Conservation (phyloP, 73 alveolate species). For the Blepharisma stoltei region DNA sequence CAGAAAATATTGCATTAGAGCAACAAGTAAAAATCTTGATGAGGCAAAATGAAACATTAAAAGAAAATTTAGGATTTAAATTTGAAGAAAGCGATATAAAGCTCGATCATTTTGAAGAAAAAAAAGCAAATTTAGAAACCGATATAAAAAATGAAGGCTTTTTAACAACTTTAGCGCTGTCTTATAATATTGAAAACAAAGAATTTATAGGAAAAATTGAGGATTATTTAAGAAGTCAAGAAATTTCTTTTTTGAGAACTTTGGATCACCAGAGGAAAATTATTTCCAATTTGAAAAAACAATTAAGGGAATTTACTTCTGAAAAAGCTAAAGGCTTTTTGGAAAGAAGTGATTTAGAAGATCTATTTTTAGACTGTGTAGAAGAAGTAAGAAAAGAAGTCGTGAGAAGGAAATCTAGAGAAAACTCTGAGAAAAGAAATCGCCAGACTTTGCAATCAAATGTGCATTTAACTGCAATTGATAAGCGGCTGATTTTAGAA, state of each 20-base stretch:
- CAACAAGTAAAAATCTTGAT: background rate
- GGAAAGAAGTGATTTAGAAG: background rate
- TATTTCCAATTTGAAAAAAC: background rate
- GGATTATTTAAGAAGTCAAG: background rate
- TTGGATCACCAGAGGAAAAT: background rate
- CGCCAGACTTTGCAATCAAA: background rate
- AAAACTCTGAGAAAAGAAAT: background rate
- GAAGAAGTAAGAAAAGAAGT: background rate
- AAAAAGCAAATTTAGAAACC: background rate
- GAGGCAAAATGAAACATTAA: background rate
- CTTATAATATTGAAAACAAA: background rate
- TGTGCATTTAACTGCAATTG: background rate
- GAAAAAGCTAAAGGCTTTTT: background rate
- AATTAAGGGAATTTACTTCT: background rate
- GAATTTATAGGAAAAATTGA: background rate
- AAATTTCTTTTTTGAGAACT: background rate
- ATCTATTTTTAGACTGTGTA: background rate
- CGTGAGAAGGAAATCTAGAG: background rate
- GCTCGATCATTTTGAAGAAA: background rate
- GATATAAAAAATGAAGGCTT: background rate
- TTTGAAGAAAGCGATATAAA: background rate
- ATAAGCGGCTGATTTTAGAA: slow-evolving; percentile 14
- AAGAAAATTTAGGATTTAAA: background rate
- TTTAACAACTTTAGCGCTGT: background rate
- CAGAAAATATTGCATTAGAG: slow-evolving; percentile 9